Evolutionary conservation across 2,329 filamentous ascomycete species (phyloP), one percentile per base, ranked within the genome.

Genomic region (Chrysosphaeria jannelii): DNA sequence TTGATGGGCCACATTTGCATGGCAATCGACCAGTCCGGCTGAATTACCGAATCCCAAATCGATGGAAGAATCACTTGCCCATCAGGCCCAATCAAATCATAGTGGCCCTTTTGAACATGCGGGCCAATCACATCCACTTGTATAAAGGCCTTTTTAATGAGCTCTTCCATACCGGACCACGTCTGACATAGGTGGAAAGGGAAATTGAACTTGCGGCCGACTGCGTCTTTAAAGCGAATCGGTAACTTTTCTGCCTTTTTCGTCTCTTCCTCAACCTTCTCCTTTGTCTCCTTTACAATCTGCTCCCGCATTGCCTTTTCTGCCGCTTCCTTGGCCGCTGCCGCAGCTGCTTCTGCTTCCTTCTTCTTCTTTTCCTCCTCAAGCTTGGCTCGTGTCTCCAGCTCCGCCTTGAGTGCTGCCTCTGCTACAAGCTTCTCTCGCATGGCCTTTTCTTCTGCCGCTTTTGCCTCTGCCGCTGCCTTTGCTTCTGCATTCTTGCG

Each of bases 131-230:
- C 49, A 23, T 78, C 71, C 23, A 85, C 66, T 33, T 79, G 69
- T 11, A 69, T 40, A 38, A 85, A 85, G 10, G 74, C 74, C 46
- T 81, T 72, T 37, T 70, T 70, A 39, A 85, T 81, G 18, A 85
- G 54, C 22, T 75, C 67, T 40, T 81, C 71, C 71, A 85, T 81
- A 10, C 71, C 71, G 69, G 53, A 50, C 76, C 76, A 88, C 3
- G 67, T 85, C 36, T 65, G 62, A 43, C 78, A 90, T 14, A 88
- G 43, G 31, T 79, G 62, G 45, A 68, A 90, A 2, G 79, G 79
- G 37, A 91, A 90, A 44, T 64, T 85, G 41, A 88, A 91, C 42
- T 88, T 90, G 33, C 79, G 59, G 15, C 75, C 74, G 10, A 91
- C 64, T 1, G 78, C 78, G 39, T 91, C 79, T 44, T 88, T 88